Evolutionary conservation across 768 basidiomycete species (phyloP), one percentile per base, ranked within the genome.

Genomic region (Phlebiopsis flavidoalba): DNA sequence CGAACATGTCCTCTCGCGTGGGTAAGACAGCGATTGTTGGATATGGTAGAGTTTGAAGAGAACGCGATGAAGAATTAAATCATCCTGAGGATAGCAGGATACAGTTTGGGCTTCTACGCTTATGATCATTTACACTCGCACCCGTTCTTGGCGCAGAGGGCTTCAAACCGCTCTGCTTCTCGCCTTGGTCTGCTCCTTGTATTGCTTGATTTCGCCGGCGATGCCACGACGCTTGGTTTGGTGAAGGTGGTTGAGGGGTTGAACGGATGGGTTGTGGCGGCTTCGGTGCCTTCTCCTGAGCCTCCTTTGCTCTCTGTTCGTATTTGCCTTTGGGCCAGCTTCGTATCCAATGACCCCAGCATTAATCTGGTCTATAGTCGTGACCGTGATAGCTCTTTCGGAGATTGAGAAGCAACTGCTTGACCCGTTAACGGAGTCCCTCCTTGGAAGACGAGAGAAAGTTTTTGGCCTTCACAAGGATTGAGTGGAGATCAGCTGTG

Each of bases 391-490:
- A 98, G 84, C 66, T 96, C 95, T 60, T 87, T 87, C 15, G 97
- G 85, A 0, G 91, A 94, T 66, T 99, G 97, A 2, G 92, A 91
- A 0, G 97, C 97, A 36, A 99, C 93, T 1, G 94, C 93, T 75
- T 99, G n/a, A n/a, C n/a, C 97, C 35, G n/a, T n/a, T n/a, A n/a
- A 99, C 97, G 70, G n/a, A n/a, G n/a, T n/a, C n/a, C 98, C 97
- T 55, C 97, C 97, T 70, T 99, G 97, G 77, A 99, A 98, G 11
- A 98, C 97, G 56, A 98, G 56, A 98, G 87, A 69, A 98, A 99
- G 77, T 98, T 98, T 78, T 98, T 98, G 12, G 97, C 97, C 75
- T 97, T 98, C 69, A 98, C 95, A 51, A 98, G 90, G 69, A 99
- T 98, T 97, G 69, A 97, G 95, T n/a, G 7, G 81, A 77, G 59